Evolutionary conservation across 192 early-diverging fungal species (phyloP), one percentile per base, ranked within the genome.

Genomic region (Fimicolochytrium jonesii): DNA sequence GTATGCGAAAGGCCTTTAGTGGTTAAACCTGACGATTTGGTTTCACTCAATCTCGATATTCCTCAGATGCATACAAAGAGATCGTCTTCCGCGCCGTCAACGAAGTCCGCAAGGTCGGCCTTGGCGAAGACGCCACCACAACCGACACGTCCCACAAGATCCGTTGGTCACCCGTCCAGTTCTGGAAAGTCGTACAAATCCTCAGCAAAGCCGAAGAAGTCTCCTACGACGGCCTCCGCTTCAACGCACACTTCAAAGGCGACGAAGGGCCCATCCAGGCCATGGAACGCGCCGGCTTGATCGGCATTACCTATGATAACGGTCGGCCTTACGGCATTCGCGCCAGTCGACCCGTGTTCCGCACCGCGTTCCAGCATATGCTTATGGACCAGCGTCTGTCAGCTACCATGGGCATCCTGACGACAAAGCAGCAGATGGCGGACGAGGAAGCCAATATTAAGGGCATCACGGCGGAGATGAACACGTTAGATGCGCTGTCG

Each of bases 241-340:
- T 80, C 64, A 83, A 87, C 41, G 71, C 90, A 11, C 69, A 93
- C 44, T 99, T 97, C 79, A 87, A 87, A 29, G 88, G 90, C n/a
- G 87, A 88, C 42, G 92, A 93, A 56, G 67, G 62, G 4, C 79
- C 92, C 4, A 77, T 97, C 18, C 76, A 85, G 59, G 89, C 83
- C 1, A 88, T 99, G 87, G 93, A 96, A 66, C 84, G 90, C 37
- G 87, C 89, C 17, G 92, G 94, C 61, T 76, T 99, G 34, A 93
- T 99, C 44, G 79, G 77, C 6, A 80, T 97, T 53, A 66, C 68
- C 3, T 85, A 94, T 41, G 68, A 88, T 42, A 82, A 94, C 37
- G 59, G 92, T 35, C 87, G 94, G 23, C 92, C 94, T 26, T 76
- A 81, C 52, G 64, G 66, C n/a, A 86, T 99, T 37, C 75, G 80